A percentile compares a stretch with the other conserved stretches of the same genome.
phyloP scores from a whole-genome alignment of 768 basidiomycete species.

The Omphalotus guepiniiformis region DNA sequence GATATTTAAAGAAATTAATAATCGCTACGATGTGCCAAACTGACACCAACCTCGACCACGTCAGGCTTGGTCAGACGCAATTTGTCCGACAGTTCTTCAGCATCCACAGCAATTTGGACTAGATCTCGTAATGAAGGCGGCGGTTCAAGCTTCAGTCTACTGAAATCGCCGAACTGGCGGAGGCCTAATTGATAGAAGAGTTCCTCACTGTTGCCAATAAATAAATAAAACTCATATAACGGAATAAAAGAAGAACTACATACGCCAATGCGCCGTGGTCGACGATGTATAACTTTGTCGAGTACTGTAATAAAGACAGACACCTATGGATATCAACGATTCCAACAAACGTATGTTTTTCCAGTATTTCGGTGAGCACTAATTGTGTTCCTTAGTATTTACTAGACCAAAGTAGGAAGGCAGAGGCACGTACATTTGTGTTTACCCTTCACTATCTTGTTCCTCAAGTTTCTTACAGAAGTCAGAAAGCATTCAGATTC shows the following conservation, averaged over 20 bases:
- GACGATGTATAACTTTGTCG: conserved; percentile 85
- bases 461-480: conserved; percentile 67
- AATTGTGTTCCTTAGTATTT: conserved; percentile 4
- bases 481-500: conserved; percentile 76
- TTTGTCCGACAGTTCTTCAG: conserved; percentile 53
- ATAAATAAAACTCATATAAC: neutral
- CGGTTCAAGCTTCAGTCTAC: conserved; percentile 76
- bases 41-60: conserved; percentile 63
- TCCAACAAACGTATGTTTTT: conserved; percentile 89
- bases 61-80: conserved; percentile 48
- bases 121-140: conserved; percentile 69
- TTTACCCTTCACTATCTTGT: conserved; percentile 50
- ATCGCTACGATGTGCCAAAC: neutral
- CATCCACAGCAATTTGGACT: conserved; percentile 73
- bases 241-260: conserved; percentile 24
- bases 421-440: conserved; percentile 57
- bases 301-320: conserved; percentile 80
- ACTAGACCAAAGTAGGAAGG: neutral
- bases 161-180: conserved; percentile 84
- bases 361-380: conserved; percentile 83
- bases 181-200: conserved; percentile 93
- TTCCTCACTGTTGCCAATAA: conserved; percentile 60
- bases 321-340: conserved; percentile 74
- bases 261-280: conserved; percentile 84
- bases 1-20: neutral